Percentiles rank a stretch among this genome's conserved stretches.
Evolutionary conservation across 1,139 yeast species (phyloP).

Genomic region (Kurtzmaniella quercitrusa): DNA sequence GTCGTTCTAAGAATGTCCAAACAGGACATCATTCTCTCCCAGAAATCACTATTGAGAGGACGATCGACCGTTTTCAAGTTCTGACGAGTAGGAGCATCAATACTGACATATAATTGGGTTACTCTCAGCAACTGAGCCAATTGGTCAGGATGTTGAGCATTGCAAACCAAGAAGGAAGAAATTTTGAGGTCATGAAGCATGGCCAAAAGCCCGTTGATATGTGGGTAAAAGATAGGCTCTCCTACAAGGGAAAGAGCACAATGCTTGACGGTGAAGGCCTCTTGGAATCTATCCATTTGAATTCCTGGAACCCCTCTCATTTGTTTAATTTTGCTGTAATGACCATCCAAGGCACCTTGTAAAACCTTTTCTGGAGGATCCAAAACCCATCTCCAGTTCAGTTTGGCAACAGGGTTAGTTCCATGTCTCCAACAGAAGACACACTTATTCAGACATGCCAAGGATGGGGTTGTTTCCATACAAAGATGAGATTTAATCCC

Average conservation of each 20-base stretch:
- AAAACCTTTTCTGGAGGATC: conserved; percentile 83
- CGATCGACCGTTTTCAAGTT: conserved; percentile 82
- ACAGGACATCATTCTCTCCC: conserved; percentile 84
- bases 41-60: conserved; percentile 84
- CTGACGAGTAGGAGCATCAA: conserved; percentile 83
- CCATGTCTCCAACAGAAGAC: conserved; percentile 98
- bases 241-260: conserved; percentile 93
- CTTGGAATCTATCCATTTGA: conserved; percentile 82
- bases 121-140: conserved; percentile 66
- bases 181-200: conserved; percentile 76
- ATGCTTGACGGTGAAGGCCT: conserved; percentile 83
- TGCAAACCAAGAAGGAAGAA: conserved; percentile 86
- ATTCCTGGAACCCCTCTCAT: conserved; percentile 96
- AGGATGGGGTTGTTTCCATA: conserved; percentile 93
- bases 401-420: conserved; percentile 92
- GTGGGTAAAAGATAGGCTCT: conserved; percentile 90
- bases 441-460: conserved; percentile 92
- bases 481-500: conserved; percentile 88
- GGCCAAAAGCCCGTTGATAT: conserved; percentile 77
- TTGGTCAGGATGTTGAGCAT: conserved; percentile 93
- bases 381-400: conserved; percentile 91
- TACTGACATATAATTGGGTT: conserved; percentile 87
- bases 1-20: conserved; percentile 70
- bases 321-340: conserved; percentile 86
- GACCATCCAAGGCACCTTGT: conserved; percentile 84